phyloP scores from a whole-genome alignment of 129 eudicot genomes.

The Centella asiatica region DNA sequence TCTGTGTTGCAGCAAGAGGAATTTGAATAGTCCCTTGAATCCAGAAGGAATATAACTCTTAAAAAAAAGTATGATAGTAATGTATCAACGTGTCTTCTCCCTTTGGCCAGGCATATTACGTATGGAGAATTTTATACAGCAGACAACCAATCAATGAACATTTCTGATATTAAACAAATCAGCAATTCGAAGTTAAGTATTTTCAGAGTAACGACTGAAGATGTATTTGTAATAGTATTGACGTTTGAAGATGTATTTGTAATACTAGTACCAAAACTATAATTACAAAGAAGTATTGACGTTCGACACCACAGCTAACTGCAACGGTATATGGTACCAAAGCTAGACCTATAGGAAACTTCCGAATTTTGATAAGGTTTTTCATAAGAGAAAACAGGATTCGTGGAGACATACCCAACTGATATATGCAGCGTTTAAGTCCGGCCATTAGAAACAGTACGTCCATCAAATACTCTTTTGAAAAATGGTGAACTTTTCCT shows the following conservation, averaged over 20 bases:
- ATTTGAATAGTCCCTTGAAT: no score
- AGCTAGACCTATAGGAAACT: slow-evolving; percentile 8
- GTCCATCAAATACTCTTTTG: no score
- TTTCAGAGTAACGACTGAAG: background rate
- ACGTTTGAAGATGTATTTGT: background rate
- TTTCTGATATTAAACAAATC: background rate
- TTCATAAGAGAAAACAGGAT: no score
- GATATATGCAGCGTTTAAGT: no score
- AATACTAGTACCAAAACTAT: slow-evolving; percentile 10
- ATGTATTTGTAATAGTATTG: background rate
- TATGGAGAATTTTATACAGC: background rate
- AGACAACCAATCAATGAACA: background rate
- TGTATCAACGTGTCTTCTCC: background rate
- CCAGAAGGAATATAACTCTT: no score
- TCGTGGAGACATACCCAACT: no score
- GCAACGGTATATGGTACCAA: slow-evolving; percentile 3
- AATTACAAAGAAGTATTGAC: background rate
- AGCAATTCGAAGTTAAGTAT: background rate
- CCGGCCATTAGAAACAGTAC: no score
- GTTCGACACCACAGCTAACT: background rate
- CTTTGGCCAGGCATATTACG: background rate
- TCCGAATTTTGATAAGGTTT: background rate
- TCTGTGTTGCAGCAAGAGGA: no score
- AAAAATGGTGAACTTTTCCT: no score
- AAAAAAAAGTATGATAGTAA: no score